Base-by-base conservation (phyloP, 2,329 filamentous ascomycete genomes). In the Penicillium sp. region DNA sequence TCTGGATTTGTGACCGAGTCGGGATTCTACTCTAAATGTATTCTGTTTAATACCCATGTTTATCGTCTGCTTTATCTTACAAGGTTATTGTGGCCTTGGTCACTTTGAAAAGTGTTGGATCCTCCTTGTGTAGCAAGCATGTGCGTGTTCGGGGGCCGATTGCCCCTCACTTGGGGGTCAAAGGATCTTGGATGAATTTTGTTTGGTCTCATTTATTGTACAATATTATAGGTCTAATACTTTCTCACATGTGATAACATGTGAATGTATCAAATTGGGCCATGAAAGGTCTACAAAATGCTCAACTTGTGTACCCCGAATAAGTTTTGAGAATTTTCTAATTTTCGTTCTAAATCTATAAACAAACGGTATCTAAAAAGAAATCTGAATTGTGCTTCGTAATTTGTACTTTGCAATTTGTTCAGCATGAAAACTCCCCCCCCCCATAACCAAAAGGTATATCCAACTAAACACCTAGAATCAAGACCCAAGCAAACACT, bases 401-500 rank as follows among this genome's bases (percentile, higher is more conserved):
- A 49, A 36, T 50, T 42, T 25, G 50, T 45, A 45, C 29, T 25
- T 45, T 35, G 53, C 53, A 50, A 55, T 55, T 55, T 51, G 47
- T 44, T 43, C 44, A 29, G 23, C 25, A 35, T 39, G 36, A 51
- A 55, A 44, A 55, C 53, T 55, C 53, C 53, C 42, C 52, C 49
- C 25, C 31, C 47, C 35, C 23, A 31, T 36, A 48, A n/a, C 49
- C 41, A 36, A 53, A 38, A 53, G 55, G 42, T 54, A 57, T 53
- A 57, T 53, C 49, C 42, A 35, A 56, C 31, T 35, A 50, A 56
- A 56, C 29, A 58, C 57, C 42, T 41, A 29, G 58, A 39, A 56
- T 27, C 17, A 35, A 50, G 55, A 12, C 19, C 41, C 13, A 45
- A 39, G 19, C 38, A 17, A 17, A 36, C 50, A 47, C 50, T 47